Evolutionary conservation across 768 basidiomycete genomes (phyloP).

Genomic region (Brasilioporus rufonigricans): DNA sequence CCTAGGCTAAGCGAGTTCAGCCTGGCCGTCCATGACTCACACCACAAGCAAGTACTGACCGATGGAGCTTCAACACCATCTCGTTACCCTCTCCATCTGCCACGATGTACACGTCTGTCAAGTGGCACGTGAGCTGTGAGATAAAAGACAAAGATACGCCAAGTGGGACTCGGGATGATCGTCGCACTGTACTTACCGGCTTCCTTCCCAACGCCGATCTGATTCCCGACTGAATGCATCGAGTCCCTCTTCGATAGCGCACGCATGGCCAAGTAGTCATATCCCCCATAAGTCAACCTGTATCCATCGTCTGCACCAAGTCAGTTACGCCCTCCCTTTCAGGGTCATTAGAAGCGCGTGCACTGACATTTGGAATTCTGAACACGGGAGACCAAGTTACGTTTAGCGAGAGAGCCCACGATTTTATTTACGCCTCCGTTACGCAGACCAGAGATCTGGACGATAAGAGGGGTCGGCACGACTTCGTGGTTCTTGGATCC

Average conservation of each 20-base stretch:
- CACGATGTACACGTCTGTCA: constrained; percentile 79
- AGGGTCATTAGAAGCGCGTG: background rate
- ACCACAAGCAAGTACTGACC: constrained; percentile 43
- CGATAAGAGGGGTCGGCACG: constrained; percentile 85
- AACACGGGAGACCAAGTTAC: constrained; percentile 84
- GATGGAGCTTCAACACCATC: constrained; percentile 91
- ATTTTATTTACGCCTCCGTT: constrained; percentile 94
- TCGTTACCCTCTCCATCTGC: constrained; percentile 81
- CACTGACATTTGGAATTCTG: constrained; percentile 87
- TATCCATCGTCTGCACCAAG: constrained; percentile 84
- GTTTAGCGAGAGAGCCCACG: constrained; percentile 86
- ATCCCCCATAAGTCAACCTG: constrained; percentile 96
- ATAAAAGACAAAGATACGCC: background rate
- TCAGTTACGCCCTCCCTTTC: constrained; percentile 2
- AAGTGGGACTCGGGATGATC: background rate
- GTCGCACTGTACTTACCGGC: constrained; percentile 77
- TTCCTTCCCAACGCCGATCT: constrained; percentile 98
- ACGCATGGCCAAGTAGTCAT: constrained; percentile 93
- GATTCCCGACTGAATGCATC: constrained; percentile 90
- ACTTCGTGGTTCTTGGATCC: constrained; percentile 98
- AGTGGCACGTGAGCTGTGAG: constrained; percentile 3
- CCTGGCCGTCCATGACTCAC: background rate
- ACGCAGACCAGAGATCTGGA: constrained; percentile 89
- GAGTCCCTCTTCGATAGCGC: constrained; percentile 89
- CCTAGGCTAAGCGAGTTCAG: constrained; percentile 63